phyloP scores from a whole-genome alignment of 192 early-diverging fungal genomes.

The Glomus cerebriforme region DNA sequence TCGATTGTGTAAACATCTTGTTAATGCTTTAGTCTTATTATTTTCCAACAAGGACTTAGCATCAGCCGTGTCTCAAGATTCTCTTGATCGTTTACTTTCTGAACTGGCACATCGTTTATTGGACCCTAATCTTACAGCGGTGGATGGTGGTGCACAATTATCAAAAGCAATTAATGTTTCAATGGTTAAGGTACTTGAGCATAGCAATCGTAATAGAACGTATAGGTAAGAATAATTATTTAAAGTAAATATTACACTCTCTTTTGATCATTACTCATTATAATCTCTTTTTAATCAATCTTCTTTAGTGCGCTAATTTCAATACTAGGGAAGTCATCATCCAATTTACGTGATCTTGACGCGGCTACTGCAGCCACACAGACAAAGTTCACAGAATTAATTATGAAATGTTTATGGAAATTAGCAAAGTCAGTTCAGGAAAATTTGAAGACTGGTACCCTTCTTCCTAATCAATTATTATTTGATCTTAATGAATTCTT shows the following conservation, averaged over 20 bases:
- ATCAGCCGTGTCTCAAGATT: constrained; percentile 56
- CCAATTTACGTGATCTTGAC: constrained; percentile 53
- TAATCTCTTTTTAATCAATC: background rate
- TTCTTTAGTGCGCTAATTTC: constrained; percentile 67
- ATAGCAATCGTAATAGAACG: constrained; percentile 74
- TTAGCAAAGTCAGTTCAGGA: constrained; percentile 82
- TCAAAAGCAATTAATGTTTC: constrained; percentile 80
- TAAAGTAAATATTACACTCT: background rate
- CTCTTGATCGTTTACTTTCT: constrained; percentile 69
- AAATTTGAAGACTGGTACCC: constrained; percentile 60
- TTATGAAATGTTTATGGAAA: constrained; percentile 98
- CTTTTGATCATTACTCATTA: background rate
- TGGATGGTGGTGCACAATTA: constrained; percentile 63
- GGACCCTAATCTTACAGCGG: constrained; percentile 68
- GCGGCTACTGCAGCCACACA: constrained; percentile 50
- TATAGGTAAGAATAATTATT: constrained; percentile 56
- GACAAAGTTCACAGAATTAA: constrained; percentile 81
- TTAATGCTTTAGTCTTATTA: constrained; percentile 74
- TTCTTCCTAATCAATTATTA: constrained; percentile 70
- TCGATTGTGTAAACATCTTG: constrained; percentile 79
- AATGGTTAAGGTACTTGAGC: constrained; percentile 90
- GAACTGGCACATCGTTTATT: constrained; percentile 80
- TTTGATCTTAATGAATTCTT: constrained; percentile 84
- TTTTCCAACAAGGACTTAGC: constrained; percentile 76
- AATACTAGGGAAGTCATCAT: constrained; percentile 64